These are phyloP conservation scores for Penicillium sp. DNA, from an alignment of 2,329 filamentous ascomycete species.

Conservation along the genomic window DNA sequence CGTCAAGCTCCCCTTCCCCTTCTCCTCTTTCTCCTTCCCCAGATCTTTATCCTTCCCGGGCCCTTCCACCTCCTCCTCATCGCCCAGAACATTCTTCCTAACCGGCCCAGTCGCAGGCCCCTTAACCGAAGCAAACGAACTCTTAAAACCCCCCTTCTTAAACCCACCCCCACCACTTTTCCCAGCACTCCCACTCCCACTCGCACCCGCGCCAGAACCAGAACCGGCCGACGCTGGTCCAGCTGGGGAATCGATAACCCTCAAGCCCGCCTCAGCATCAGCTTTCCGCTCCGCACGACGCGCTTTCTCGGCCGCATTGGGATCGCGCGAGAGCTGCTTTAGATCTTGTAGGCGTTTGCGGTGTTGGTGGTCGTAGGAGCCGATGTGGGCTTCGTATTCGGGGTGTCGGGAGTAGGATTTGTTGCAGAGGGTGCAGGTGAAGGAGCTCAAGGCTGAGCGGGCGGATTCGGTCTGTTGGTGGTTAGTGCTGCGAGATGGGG, in stretches of 20 bases:
- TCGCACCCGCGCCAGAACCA: slow-evolving; percentile 4
- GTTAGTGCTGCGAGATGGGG: neutral
- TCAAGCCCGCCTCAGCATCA: slow-evolving; percentile 46
- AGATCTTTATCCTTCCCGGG: neutral
- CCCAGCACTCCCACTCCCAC: slow-evolving; percentile 22
- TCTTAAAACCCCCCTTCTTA: slow-evolving; percentile 84
- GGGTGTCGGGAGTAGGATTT: slow-evolving; percentile 96
- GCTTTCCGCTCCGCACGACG: slow-evolving; percentile 48
- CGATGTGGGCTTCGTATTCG: slow-evolving; percentile 93
- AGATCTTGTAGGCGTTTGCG: slow-evolving; percentile 66
- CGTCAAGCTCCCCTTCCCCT: slow-evolving; percentile 6
- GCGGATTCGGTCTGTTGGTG: slow-evolving; percentile 61
- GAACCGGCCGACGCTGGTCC: slow-evolving; percentile 4
- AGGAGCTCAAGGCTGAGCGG: slow-evolving; percentile 76
- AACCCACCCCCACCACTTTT: slow-evolving; percentile 50
- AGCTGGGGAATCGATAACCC: slow-evolving; percentile 41
- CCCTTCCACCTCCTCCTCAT: slow-evolving; percentile 44
- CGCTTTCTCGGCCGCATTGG: slow-evolving; percentile 48
- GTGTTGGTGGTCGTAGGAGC: slow-evolving; percentile 94
- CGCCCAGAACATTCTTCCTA: slow-evolving; percentile 48
- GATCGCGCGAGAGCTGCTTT: slow-evolving; percentile 51
- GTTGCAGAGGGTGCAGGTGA: slow-evolving; percentile 84
- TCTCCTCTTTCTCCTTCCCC: neutral
- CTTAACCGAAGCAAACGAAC: slow-evolving; percentile 67
- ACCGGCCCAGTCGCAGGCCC: slow-evolving; percentile 33